A percentile compares a stretch with the other conserved stretches of the same genome.
Evolutionary conservation across 2,329 filamentous ascomycete genomes (phyloP).

Genomic region (Paraconiothyrium sp.): DNA sequence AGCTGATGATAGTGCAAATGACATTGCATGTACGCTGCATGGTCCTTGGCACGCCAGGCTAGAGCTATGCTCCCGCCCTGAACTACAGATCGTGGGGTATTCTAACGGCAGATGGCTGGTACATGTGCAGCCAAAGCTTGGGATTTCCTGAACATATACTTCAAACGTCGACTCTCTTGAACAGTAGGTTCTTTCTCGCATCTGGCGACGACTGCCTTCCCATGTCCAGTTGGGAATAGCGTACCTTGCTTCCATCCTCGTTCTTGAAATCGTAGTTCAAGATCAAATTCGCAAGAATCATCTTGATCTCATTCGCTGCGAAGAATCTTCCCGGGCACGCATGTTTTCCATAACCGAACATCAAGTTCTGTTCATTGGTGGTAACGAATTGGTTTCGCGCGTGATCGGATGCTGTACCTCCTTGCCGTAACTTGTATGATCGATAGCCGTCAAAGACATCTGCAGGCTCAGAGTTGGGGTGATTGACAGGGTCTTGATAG

Average conservation of each 20-base stretch:
- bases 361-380: constrained; percentile 32
- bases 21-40: neutral
- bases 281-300: constrained; percentile 35
- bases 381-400: constrained; percentile 43
- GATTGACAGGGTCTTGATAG: constrained; percentile 35
- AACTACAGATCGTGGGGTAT: too few species aligned
- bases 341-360: constrained; percentile 40
- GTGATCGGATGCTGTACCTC: constrained; percentile 31
- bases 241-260: constrained; percentile 23
- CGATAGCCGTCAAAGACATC: constrained; percentile 45
- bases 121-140: neutral
- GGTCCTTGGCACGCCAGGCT: neutral
- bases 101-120: too few species aligned
- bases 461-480: constrained; percentile 30
- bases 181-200: constrained; percentile 19
- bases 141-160: neutral
- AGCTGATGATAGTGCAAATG: neutral
- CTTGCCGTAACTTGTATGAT: constrained; percentile 39
- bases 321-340: constrained; percentile 45
- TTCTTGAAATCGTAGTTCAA: constrained; percentile 39
- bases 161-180: constrained; percentile 19
- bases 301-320: constrained; percentile 44
- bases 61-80: too few species aligned
- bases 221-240: constrained; percentile 27
- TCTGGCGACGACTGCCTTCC: constrained; percentile 15